A percentile compares a stretch with the other conserved stretches of the same genome.
These are phyloP conservation scores for Hypoxylon sp. DNA, from an alignment of 2,329 filamentous ascomycete genomes.

Conservation along the genomic window DNA sequence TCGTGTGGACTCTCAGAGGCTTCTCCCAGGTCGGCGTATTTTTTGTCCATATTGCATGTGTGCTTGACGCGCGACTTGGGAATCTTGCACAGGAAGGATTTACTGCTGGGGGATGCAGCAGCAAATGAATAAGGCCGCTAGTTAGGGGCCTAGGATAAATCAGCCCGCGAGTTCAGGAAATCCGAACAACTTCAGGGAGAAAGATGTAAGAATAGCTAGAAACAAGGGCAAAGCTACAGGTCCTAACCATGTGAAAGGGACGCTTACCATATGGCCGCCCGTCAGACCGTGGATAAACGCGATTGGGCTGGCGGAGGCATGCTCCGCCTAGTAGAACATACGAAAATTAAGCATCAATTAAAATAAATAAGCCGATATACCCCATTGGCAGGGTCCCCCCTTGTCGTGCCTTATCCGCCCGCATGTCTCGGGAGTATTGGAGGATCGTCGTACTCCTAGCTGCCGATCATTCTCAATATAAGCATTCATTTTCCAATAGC, in stretches of 20 bases:
- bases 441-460: slow-evolving; percentile 35
- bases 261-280: slow-evolving; percentile 29
- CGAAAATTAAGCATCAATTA: slow-evolving; percentile 47
- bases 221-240: slow-evolving; percentile 36
- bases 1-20: slow-evolving; percentile 32
- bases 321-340: slow-evolving; percentile 47
- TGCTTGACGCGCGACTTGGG: slow-evolving; percentile 19
- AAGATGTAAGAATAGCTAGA: slow-evolving; percentile 30
- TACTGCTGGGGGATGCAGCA: slow-evolving; percentile 24
- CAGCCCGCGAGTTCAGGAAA: slow-evolving; percentile 27
- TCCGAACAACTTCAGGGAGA: slow-evolving; percentile 25
- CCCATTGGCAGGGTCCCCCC: slow-evolving; percentile 42
- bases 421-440: slow-evolving; percentile 46
- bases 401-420: slow-evolving; percentile 45
- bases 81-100: slow-evolving; percentile 26
- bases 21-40: slow-evolving; percentile 28
- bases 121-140: slow-evolving; percentile 31
- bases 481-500: slow-evolving; percentile 41
- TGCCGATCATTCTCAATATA: slow-evolving; percentile 46
- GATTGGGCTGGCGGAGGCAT: slow-evolving; percentile 45
- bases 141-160: slow-evolving; percentile 22
- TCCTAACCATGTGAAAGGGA: slow-evolving; percentile 40
- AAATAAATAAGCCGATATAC: slow-evolving; percentile 46
- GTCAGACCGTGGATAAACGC: slow-evolving; percentile 48
- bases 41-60: slow-evolving; percentile 41